Conservation (phyloP, 1,284 basidiomycete genomes). For the Porogramme epimiltina region DNA sequence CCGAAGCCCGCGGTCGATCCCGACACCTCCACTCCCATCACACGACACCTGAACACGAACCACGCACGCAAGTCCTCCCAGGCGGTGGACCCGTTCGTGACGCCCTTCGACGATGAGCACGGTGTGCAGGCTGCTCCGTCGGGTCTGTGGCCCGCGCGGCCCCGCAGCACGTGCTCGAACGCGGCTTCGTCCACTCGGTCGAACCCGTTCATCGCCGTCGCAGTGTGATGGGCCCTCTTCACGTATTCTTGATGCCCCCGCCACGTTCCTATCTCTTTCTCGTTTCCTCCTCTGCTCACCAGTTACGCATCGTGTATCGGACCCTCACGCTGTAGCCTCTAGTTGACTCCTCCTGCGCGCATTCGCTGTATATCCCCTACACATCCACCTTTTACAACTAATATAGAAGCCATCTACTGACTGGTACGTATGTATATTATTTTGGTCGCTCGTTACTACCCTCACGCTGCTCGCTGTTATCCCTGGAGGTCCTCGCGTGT, state of each 20-base stretch:
- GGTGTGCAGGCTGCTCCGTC: constrained; percentile 12
- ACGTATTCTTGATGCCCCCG: neutral
- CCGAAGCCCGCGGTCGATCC: constrained; percentile 17
- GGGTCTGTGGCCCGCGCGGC: constrained; percentile 2
- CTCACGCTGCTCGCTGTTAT: neutral
- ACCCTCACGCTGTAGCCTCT: constrained; percentile 10
- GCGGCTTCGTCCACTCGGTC: too few species aligned
- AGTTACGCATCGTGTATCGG: neutral
- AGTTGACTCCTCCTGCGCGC: constrained; percentile 3
- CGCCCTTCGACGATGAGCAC: constrained; percentile 75
- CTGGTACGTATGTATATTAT: constrained; percentile 4
- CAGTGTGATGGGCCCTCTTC: constrained; percentile 24
- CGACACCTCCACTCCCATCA: constrained; percentile 41
- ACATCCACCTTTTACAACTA: too few species aligned
- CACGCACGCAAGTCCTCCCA: constrained; percentile 43
- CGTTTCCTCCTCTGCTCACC: constrained; percentile 1
- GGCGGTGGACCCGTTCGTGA: constrained; percentile 62
- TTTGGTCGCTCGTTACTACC: constrained; percentile 3
- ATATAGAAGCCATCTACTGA: too few species aligned
- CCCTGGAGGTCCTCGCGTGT: constrained; percentile 11
- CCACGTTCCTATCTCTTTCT: neutral
- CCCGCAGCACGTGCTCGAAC: neutral
- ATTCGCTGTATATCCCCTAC: too few species aligned
- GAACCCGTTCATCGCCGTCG: constrained; percentile 21
- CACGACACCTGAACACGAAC: constrained; percentile 48